Percentiles rank a stretch among this genome's conserved stretches.
Evolutionary conservation across 768 basidiomycete genomes (phyloP).

Genomic region (Collybia sp.): DNA sequence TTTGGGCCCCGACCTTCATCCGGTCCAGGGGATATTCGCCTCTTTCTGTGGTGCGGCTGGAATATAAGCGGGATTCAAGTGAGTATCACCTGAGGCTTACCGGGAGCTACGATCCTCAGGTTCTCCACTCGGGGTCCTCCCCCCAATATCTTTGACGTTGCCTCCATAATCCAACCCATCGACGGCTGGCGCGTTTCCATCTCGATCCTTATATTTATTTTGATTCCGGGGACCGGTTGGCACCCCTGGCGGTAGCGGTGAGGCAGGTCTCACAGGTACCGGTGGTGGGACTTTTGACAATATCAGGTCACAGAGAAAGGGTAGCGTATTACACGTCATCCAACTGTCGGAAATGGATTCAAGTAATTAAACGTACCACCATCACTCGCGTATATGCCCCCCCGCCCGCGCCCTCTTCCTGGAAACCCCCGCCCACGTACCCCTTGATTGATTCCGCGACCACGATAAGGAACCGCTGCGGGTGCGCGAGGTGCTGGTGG

Average conservation of each 20-base stretch:
- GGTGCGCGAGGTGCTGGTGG: slow-evolving; percentile 23
- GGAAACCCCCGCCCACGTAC: slow-evolving; percentile 40
- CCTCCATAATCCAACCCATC: slow-evolving; percentile 89
- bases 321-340: slow-evolving; percentile 8
- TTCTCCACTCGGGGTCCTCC: slow-evolving; percentile 60
- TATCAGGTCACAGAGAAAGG: slow-evolving; percentile 1
- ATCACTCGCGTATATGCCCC: slow-evolving; percentile 32
- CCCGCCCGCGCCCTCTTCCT: slow-evolving; percentile 37
- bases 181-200: slow-evolving; percentile 79
- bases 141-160: slow-evolving; percentile 33
- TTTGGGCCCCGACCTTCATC: slow-evolving; percentile 69
- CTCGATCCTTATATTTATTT: slow-evolving; percentile 88
- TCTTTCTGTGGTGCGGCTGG: slow-evolving; percentile 45
- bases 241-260: slow-evolving; percentile 81
- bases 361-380: slow-evolving; percentile 26
- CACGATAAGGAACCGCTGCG: slow-evolving; percentile 30
- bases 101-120: slow-evolving; percentile 63
- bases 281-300: slow-evolving; percentile 29
- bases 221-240: slow-evolving; percentile 87
- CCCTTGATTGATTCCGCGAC: slow-evolving; percentile 30
- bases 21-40: slow-evolving; percentile 65
- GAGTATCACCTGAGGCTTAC: slow-evolving; percentile 24
- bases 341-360: slow-evolving; percentile 4
- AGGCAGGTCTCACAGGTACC: slow-evolving; percentile 69
- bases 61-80: neutral